Percentiles rank a stretch among this genome's conserved stretches.
phyloP scores from a whole-genome alignment of 805 yeast species.

The Yarrowia sp. region DNA sequence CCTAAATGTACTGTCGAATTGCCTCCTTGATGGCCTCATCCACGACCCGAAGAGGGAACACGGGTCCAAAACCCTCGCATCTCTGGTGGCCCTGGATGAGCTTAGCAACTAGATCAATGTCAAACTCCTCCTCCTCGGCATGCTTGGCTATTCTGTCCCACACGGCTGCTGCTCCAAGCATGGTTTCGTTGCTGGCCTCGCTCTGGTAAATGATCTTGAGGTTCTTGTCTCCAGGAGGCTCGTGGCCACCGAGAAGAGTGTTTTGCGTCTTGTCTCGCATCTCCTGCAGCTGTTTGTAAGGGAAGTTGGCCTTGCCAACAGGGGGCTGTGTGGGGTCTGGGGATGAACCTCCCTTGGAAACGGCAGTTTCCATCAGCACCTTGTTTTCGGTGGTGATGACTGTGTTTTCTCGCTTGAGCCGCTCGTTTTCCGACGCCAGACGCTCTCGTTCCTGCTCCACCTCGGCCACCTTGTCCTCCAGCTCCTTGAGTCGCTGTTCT shows the following conservation, averaged over 20 bases:
- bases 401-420: slow-evolving; percentile 51
- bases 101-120: slow-evolving; percentile 35
- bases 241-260: slow-evolving; percentile 25
- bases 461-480: slow-evolving; percentile 54
- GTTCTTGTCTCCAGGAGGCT: slow-evolving; percentile 28
- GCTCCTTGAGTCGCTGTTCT: slow-evolving; percentile 65
- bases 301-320: slow-evolving; percentile 25
- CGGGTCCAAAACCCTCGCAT: slow-evolving; percentile 74
- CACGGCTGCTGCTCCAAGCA: slow-evolving; percentile 70
- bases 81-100: slow-evolving; percentile 60
- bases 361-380: slow-evolving; percentile 43
- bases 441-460: slow-evolving; percentile 54
- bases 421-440: slow-evolving; percentile 49
- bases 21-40: slow-evolving; percentile 30
- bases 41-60: slow-evolving; percentile 30
- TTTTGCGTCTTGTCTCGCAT: neutral
- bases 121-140: slow-evolving; percentile 34
- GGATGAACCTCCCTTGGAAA: neutral
- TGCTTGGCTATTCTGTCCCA: slow-evolving; percentile 72
- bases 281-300: slow-evolving; percentile 13
- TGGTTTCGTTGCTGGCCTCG: slow-evolving; percentile 42
- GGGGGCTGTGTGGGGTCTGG: slow-evolving; percentile 15
- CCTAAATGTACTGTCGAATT: neutral
- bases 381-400: slow-evolving; percentile 62
- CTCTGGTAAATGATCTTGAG: slow-evolving; percentile 29